phyloP scores from a whole-genome alignment of 345 rosid genomes.

The Ricinus communis region DNA sequence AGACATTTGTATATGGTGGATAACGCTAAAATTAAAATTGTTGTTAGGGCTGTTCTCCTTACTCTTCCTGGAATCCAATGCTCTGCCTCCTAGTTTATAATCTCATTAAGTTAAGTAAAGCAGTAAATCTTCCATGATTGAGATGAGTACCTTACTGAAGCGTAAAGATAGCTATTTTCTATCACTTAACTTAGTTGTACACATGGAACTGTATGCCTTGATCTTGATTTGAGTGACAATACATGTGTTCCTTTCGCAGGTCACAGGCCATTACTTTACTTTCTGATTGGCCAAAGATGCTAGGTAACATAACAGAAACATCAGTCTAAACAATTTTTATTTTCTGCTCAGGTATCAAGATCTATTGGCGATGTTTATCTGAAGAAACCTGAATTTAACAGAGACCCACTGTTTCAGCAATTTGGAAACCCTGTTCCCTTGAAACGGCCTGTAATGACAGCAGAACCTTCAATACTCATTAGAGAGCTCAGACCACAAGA shows the following conservation, averaged over 20 bases:
- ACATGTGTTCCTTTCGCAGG: background rate
- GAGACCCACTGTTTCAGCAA: constrained; percentile 76
- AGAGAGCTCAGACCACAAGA: constrained; percentile 76
- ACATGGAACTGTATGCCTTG: background rate
- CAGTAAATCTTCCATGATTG: constrained; percentile 35
- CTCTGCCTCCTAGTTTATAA: constrained; percentile 41
- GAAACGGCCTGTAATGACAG: constrained; percentile 80
- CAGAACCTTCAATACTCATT: constrained; percentile 79
- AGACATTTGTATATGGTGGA: constrained; percentile 5
- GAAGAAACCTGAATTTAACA: constrained; percentile 85
- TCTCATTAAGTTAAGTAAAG: constrained; percentile 29
- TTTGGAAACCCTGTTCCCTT: constrained; percentile 72
- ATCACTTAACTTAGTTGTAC: background rate
- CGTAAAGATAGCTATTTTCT: too few species aligned
- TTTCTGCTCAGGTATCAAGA: constrained; percentile 72
- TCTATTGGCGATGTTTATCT: constrained; percentile 94
- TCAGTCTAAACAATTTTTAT: constrained; percentile 10
- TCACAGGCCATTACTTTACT: background rate
- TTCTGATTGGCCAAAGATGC: background rate
- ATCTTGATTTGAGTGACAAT: background rate
- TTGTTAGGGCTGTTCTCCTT: constrained; percentile 21
- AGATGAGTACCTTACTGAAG: constrained; percentile 17
- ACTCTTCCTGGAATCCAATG: constrained; percentile 46
- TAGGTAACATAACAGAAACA: constrained; percentile 5
- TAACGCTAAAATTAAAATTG: constrained; percentile 14